Evolutionary conservation across 2,329 filamentous ascomycete species (phyloP).

Genomic region (Penicillium sp.): DNA sequence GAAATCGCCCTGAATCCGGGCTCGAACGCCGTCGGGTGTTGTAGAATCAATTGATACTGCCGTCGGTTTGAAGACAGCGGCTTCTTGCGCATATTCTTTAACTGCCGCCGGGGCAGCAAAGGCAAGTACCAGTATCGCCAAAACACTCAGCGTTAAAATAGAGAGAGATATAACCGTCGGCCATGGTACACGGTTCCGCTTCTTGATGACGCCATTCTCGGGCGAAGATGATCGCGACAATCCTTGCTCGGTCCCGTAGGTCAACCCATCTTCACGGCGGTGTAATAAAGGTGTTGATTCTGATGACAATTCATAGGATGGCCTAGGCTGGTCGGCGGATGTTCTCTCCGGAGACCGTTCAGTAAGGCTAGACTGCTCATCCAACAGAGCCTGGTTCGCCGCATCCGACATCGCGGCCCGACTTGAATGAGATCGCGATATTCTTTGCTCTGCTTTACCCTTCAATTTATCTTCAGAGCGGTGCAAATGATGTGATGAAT

Average conservation of each 20-base stretch:
- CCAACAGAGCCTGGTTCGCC: background rate
- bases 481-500: conserved; percentile 9
- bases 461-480: background rate
- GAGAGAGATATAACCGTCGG: conserved; percentile 73
- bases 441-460: background rate
- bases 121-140: conserved; percentile 71
- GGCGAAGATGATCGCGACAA: conserved; percentile 21
- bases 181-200: conserved; percentile 58
- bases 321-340: conserved; percentile 19
- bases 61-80: conserved; percentile 77
- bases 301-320: conserved; percentile 38
- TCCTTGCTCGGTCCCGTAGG: conserved; percentile 33
- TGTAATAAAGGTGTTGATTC: conserved; percentile 47
- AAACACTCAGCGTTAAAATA: conserved; percentile 60
- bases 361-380: background rate
- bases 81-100: conserved; percentile 82
- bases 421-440: background rate
- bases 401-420: background rate
- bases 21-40: conserved; percentile 72
- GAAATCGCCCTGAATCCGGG: conserved; percentile 79
- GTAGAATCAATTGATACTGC: conserved; percentile 83
- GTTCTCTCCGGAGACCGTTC: conserved; percentile 15
- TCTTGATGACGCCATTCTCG: conserved; percentile 21
- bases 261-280: conserved; percentile 34
- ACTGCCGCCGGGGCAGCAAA: conserved; percentile 80